Base-by-base conservation (phyloP, 179 eudicot species). In the Carnegiea gigantea region DNA sequence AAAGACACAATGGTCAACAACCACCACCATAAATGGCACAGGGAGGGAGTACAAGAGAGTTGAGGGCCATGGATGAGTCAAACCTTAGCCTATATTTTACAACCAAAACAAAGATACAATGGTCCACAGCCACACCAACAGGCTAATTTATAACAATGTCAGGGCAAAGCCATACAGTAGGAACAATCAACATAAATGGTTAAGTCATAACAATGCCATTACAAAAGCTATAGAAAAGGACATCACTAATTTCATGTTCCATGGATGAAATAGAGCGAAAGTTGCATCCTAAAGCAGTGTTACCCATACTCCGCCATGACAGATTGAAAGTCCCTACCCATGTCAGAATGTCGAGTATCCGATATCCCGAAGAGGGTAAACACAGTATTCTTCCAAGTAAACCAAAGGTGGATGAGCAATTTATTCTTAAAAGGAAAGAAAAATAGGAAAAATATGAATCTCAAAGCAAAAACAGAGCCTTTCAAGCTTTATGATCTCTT, bases 181-280 rank as follows among this genome's bases (percentile, higher is more conserved):
- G 78, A 85, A 85, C 83, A 82, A 82, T 85, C 85, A 76, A 82
- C 85, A 79, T 76, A 75, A 78, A 82, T 81, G 38, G 24, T 74
- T 26, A 24, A 73, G 43, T 77, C 51, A 57, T 77, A 36, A 59
- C 38, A 49, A 53, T 75, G 78, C 62, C 44, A 59, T 33, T 59
- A 18, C 70, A 48, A 11, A 21, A 77, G 23, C 75, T 23, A 59
- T 67, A 13, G 40, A 6, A 40, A 73, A 77, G 79, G 77, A 77
- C 79, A 68, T 49, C 72, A 77, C 64, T 51, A 62, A 75, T 11
- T 73, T 65, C 67, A 51, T 54, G 67, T 46, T 68, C 33, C 13
- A 40, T 26, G 40, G 26, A 15, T 54, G 21, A 38, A 40, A 40
- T 40, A 40, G 6, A 40, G 44, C 9, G 3, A 40, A 2, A 40